These are phyloP conservation scores for Myxozyma sirexii DNA, from an alignment of 805 yeast species.

Conservation along the genomic window DNA sequence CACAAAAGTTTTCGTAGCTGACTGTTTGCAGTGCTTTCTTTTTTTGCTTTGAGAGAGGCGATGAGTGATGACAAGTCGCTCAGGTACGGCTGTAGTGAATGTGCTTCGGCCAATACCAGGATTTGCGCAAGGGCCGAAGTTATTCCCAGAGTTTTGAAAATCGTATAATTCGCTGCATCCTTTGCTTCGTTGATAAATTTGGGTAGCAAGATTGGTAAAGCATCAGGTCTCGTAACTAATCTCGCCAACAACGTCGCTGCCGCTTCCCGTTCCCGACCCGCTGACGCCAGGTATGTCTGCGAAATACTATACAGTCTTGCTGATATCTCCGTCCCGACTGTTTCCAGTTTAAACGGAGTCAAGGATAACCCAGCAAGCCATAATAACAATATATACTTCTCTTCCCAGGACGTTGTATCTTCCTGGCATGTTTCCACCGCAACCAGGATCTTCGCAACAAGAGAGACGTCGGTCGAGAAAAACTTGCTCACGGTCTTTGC, in stretches of 20 bases:
- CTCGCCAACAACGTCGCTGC: conserved; percentile 57
- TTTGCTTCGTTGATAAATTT: conserved; percentile 36
- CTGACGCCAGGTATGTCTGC: conserved; percentile 42
- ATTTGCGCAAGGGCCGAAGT: conserved; percentile 17
- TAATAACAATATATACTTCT: conserved; percentile 89
- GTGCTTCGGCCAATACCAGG: conserved; percentile 8
- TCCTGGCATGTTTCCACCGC: conserved; percentile 42
- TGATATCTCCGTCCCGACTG: conserved; percentile 44
- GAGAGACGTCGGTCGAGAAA: conserved; percentile 61
- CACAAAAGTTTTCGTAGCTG: conserved; percentile 21
- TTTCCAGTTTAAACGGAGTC: conserved; percentile 69
- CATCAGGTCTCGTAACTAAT: conserved; percentile 56
- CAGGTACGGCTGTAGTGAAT: conserved; percentile 10
- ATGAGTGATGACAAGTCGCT: not conserved
- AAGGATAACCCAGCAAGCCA: conserved; percentile 74
- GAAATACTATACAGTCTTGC: conserved; percentile 43
- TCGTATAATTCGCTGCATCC: not conserved
- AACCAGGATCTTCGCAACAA: conserved; percentile 48
- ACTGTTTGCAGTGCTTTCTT: not conserved
- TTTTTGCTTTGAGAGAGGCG: not conserved
- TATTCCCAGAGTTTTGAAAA: conserved; percentile 14
- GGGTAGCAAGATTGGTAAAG: conserved; percentile 37
- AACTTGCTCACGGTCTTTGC: conserved; percentile 61
- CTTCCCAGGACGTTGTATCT: conserved; percentile 96
- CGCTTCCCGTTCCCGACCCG: conserved; percentile 63